Evolutionary conservation across 805 yeast species (phyloP).

Genomic region (Schwanniomyces occidentalis): DNA sequence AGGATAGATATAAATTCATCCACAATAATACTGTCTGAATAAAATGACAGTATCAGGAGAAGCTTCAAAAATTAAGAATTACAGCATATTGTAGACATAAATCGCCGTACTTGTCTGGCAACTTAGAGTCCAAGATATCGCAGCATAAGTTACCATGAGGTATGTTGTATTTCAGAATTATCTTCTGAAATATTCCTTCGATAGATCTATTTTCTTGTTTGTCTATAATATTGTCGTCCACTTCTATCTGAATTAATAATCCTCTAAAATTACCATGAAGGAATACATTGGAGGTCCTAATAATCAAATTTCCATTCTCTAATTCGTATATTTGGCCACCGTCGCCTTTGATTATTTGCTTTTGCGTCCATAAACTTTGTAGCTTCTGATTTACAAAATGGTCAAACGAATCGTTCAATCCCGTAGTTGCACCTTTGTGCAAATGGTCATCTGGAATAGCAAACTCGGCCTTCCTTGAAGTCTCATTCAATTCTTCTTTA

Average conservation of each 20-base stretch:
- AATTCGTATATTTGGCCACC: constrained; percentile 68
- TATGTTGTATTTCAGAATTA: constrained; percentile 33
- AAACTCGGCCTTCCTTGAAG: constrained; percentile 14
- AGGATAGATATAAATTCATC: too few relatives aligned
- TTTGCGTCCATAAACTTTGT: constrained; percentile 66
- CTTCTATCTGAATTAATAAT: constrained; percentile 59
- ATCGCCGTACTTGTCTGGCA: constrained; percentile 37
- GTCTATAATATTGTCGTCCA: constrained; percentile 17
- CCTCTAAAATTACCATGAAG: constrained; percentile 77
- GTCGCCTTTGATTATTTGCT: constrained; percentile 73
- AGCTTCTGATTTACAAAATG: constrained; percentile 54
- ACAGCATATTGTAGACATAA: constrained; percentile 43
- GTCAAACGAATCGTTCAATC: constrained; percentile 59
- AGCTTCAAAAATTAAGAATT: constrained; percentile 25
- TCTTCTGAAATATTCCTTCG: constrained; percentile 22
- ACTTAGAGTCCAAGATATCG: constrained; percentile 26
- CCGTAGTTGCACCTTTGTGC: constrained; percentile 54
- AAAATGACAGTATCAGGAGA: too few relatives aligned
- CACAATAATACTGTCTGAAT: too few relatives aligned
- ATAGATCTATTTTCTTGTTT: constrained; percentile 12
- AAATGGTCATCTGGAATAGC: constrained; percentile 38
- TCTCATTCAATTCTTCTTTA: constrained; percentile 29
- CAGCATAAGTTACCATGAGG: constrained; percentile 40
- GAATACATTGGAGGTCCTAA: constrained; percentile 70
- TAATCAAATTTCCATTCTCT: constrained; percentile 49